phyloP scores from a whole-genome alignment of 352 stramenopile genomes.

The Globisporangium uncinulatum region DNA sequence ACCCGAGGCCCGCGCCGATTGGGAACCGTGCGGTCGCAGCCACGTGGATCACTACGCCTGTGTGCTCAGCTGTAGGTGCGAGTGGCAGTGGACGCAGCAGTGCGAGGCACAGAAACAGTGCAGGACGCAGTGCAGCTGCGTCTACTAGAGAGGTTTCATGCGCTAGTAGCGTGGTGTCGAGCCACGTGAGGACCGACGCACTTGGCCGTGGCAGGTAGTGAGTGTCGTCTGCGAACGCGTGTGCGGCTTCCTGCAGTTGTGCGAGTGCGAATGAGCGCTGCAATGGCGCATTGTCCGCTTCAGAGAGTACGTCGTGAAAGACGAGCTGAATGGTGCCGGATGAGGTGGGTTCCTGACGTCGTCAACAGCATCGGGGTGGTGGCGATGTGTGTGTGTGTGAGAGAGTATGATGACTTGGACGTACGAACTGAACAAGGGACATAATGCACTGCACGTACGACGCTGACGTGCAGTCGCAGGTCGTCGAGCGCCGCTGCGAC shows the following conservation, averaged over 20 bases:
- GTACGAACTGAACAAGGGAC: not conserved
- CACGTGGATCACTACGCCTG: slow-evolving; percentile 41
- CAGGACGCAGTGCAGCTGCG: slow-evolving; percentile 38
- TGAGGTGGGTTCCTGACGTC: not conserved
- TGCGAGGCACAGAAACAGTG: slow-evolving; percentile 54
- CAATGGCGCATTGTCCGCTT: slow-evolving; percentile 22
- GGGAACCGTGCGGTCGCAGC: slow-evolving; percentile 43
- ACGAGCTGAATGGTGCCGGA: slow-evolving; percentile 27
- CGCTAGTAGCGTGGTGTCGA: slow-evolving; percentile 37
- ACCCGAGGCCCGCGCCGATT: slow-evolving; percentile 89
- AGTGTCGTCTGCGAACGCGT: slow-evolving; percentile 26
- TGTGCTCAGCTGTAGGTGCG: slow-evolving; percentile 15
- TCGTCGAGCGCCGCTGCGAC: slow-evolving; percentile 81
- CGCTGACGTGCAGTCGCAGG: slow-evolving; percentile 66
- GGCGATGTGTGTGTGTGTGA: not conserved
- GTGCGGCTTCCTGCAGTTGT: slow-evolving; percentile 26
- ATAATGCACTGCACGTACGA: slow-evolving; percentile 45
- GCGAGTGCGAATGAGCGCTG: slow-evolving; percentile 27
- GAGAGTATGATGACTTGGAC: not conserved
- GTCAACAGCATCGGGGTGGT: not conserved
- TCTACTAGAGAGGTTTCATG: slow-evolving; percentile 31
- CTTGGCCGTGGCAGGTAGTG: slow-evolving; percentile 48
- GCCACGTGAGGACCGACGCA: slow-evolving; percentile 29
- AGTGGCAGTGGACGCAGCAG: slow-evolving; percentile 35
- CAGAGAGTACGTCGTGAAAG: slow-evolving; percentile 49